A percentile compares a stretch with the other conserved stretches of the same genome.
Conservation (phyloP, 441 rosid species). For the Biscutella laevigata region DNA sequence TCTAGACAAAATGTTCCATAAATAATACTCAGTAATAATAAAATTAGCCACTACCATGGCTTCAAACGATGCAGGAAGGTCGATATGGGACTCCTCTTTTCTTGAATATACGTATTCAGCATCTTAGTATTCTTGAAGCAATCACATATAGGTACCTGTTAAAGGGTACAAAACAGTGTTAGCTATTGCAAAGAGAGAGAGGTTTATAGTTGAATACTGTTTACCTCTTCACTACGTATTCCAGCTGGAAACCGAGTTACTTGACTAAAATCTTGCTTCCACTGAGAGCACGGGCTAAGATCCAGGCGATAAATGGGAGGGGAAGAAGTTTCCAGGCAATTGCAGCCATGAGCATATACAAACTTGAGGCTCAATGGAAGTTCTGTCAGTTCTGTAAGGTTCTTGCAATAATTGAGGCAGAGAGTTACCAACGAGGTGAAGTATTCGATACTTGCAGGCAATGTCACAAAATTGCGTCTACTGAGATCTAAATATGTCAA, state of each 20-base stretch:
- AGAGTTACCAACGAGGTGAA: conserved; percentile 25
- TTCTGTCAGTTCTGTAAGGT: conserved; percentile 24
- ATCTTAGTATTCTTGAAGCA: background rate
- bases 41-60: background rate
- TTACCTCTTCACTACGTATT: background rate
- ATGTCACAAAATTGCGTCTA: conserved; percentile 19
- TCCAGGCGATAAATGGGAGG: background rate
- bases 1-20: too few relatives aligned
- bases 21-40: too few relatives aligned
- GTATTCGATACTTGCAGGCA: conserved; percentile 25
- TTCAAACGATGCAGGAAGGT: background rate
- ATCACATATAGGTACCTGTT: background rate
- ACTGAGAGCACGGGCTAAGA: background rate
- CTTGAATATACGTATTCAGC: background rate
- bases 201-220: background rate
- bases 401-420: conserved; percentile 18
- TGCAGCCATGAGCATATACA: conserved; percentile 24
- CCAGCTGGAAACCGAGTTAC: background rate
- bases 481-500: conserved; percentile 24
- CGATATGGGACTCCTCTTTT: background rate
- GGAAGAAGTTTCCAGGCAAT: background rate
- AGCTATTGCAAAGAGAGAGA: background rate
- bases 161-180: background rate
- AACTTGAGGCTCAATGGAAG: conserved; percentile 20
- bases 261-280: background rate